Evolutionary conservation across 1,284 basidiomycete genomes (phyloP).

Genomic region (Sparassis latifolia): DNA sequence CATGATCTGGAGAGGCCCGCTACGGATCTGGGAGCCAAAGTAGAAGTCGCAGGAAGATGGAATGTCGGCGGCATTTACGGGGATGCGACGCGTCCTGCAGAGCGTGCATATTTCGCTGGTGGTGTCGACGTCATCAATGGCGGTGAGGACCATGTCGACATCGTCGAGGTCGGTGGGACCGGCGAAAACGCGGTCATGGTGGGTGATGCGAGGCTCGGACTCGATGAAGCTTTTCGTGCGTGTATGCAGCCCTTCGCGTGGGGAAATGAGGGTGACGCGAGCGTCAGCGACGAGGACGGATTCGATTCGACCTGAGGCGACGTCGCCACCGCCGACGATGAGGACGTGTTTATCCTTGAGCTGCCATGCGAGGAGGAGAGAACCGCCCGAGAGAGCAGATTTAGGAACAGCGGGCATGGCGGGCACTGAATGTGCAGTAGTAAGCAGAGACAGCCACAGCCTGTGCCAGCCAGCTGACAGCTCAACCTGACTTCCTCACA

Average conservation of each 20-base stretch:
- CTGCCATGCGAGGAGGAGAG: conserved; percentile 84
- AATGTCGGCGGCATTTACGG: conserved; percentile 96
- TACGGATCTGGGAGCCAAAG: conserved; percentile 91
- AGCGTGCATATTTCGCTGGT: conserved; percentile 70
- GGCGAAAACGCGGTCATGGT: conserved; percentile 64
- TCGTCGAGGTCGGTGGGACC: conserved; percentile 46
- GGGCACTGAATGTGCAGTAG: no score
- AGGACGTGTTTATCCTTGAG: conserved; percentile 77
- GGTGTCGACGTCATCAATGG: conserved; percentile 79
- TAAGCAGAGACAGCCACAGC: no score
- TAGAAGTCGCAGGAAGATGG: conserved; percentile 96
- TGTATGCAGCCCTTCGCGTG: conserved; percentile 53
- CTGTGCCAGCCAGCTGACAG: no score
- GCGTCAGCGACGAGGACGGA: conserved; percentile 62
- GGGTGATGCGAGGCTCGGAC: conserved; percentile 52
- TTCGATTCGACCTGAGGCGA: conserved; percentile 75
- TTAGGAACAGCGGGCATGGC: not conserved
- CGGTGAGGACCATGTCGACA: conserved; percentile 90
- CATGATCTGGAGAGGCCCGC: conserved; percentile 92
- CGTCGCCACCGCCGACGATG: conserved; percentile 85
- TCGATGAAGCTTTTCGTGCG: conserved; percentile 50
- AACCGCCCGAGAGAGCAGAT: conserved; percentile 40
- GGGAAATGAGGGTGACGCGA: conserved; percentile 57
- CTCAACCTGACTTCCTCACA: no score
- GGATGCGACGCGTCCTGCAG: conserved; percentile 67